A percentile compares a stretch with the other conserved stretches of the same genome.
phyloP scores from a whole-genome alignment of 2,329 filamentous ascomycete species.

The Coleophoma eucalyptorum region DNA sequence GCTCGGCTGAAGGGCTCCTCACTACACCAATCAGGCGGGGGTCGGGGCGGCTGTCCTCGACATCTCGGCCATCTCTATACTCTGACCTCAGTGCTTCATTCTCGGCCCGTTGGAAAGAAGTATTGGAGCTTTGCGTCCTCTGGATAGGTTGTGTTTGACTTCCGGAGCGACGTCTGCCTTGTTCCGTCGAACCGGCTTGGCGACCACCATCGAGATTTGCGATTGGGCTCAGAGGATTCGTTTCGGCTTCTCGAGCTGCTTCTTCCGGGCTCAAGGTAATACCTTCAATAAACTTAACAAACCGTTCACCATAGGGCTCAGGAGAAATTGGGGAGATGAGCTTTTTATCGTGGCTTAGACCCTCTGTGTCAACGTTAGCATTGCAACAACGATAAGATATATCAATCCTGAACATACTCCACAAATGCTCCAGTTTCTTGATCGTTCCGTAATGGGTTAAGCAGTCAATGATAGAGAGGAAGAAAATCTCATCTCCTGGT shows the following conservation, averaged over 20 bases:
- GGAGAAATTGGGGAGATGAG: constrained; percentile 93
- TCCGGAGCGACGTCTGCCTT: constrained; percentile 14
- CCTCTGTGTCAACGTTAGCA: constrained; percentile 43
- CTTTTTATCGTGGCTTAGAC: constrained; percentile 74
- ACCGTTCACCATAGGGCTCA: constrained; percentile 87
- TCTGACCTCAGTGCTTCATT: constrained; percentile 21
- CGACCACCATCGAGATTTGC: constrained; percentile 32
- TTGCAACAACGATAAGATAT: not conserved
- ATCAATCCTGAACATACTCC: constrained; percentile 45
- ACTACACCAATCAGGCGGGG: constrained; percentile 47
- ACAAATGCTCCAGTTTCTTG: constrained; percentile 94
- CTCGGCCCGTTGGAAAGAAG: constrained; percentile 20
- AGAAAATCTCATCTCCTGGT: constrained; percentile 90
- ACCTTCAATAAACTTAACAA: constrained; percentile 85
- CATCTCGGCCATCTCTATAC: constrained; percentile 38
- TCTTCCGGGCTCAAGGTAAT: constrained; percentile 90
- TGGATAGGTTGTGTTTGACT: constrained; percentile 14
- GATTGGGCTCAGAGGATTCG: constrained; percentile 26
- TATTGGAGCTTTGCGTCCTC: constrained; percentile 14
- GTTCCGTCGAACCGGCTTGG: constrained; percentile 25
- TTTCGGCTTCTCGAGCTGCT: constrained; percentile 58
- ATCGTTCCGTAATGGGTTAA: constrained; percentile 92
- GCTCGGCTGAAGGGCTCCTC: constrained; percentile 52
- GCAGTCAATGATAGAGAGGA: constrained; percentile 97
- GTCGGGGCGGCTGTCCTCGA: constrained; percentile 18